phyloP scores from a whole-genome alignment of 257 asterid species.

The Buddleja alternifolia region DNA sequence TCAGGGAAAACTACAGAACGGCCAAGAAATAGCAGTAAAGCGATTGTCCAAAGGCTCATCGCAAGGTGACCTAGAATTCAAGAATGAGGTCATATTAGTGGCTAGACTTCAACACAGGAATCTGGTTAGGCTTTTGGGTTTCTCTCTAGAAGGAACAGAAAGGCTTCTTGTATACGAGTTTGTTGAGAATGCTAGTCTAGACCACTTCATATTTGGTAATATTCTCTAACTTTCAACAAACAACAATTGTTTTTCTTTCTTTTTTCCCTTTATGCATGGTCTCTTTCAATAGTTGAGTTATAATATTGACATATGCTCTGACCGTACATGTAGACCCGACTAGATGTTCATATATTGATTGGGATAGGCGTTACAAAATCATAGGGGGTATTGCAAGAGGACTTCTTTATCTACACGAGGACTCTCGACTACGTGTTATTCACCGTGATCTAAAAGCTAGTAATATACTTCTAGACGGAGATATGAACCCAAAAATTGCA shows the following conservation, averaged over 20 bases:
- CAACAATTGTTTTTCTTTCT: neutral
- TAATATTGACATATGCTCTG: neutral
- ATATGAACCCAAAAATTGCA: conserved; percentile 23
- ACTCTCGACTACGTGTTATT: conserved; percentile 5
- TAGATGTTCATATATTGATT: neutral
- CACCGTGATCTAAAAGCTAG: conserved; percentile 15
- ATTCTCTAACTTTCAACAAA: too few relatives aligned
- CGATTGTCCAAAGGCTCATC: neutral
- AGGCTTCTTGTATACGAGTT: conserved; percentile 19
- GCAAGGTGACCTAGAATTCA: conserved; percentile 18
- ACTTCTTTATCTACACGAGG: conserved; percentile 12
- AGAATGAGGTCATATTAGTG: conserved; percentile 11
- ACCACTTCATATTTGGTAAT: conserved; percentile 13
- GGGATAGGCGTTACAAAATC: conserved; percentile 9
- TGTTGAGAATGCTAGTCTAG: conserved; percentile 7
- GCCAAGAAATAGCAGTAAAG: conserved; percentile 14
- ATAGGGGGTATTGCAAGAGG: conserved; percentile 10
- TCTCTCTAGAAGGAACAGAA: conserved; percentile 8
- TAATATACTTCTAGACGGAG: conserved; percentile 1
- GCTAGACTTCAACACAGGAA: conserved; percentile 16
- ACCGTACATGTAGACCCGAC: neutral
- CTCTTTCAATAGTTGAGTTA: neutral
- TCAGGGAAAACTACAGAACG: conserved; percentile 8
- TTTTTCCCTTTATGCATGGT: too few relatives aligned
- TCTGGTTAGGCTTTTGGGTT: conserved; percentile 18